Evolutionary conservation across 306 rosid species (phyloP), one percentile per base, ranked within the genome.

Genomic region (Citrullus amarus): DNA sequence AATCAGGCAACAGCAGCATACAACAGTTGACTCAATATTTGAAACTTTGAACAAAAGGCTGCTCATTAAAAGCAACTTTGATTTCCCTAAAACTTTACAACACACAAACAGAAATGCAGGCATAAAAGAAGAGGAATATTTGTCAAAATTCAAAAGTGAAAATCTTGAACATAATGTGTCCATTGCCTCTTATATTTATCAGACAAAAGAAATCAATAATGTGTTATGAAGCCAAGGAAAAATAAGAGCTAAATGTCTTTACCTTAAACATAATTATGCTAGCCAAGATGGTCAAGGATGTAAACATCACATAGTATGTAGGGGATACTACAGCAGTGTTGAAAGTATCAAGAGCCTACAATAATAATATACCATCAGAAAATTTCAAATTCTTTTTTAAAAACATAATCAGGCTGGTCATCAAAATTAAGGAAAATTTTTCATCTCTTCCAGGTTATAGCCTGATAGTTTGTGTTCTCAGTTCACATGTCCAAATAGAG

Each of bases 231-330:
- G 50, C 50, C 9, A 16, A 32, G 30, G 63, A 1, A 32, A 55
- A 75, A 54, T 17, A 51, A 53, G 28, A 34, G 65, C 50, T 28
- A 34, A 72, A 32, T 2, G 63, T 70, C 30, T 30, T 75, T 55
- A 75, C 78, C 78, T 75, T 75, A 34, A 75, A 75, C 78, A 75
- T 75, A 51, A 75, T 75, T 51, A 75, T 36, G 78, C 78, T 75
- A 36, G 78, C 78, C 65, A 75, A 75, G 55, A 75, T 75, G 78
- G 78, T 75, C 50, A 75, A 55, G 16, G 78, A 53, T 51, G 78
- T 75, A 75, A 75, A 75, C 78, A 54, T 75, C 78, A 75, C 78
- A 54, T 75, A 75, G 62, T 75, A 53, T 30, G 58, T 75, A 32
- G 78, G 78, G 28, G 78, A 75, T 34, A 75, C 78, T 5, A 70